Base-by-base conservation (phyloP, 1,284 basidiomycete genomes). In the Trametes sp. region DNA sequence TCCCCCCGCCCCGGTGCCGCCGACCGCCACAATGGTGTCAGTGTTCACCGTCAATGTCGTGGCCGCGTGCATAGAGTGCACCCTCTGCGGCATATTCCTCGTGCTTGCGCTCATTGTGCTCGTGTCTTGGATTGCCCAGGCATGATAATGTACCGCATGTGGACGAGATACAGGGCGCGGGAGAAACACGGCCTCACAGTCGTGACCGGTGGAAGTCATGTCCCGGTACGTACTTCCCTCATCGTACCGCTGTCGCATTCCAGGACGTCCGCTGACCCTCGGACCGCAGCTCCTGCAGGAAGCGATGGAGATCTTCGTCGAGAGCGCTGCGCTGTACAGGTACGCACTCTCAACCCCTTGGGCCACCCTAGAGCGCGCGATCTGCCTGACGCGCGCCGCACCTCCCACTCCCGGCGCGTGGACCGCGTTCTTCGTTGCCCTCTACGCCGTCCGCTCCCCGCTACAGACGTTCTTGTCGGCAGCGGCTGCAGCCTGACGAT, bases 221-320 rank as follows among this genome's bases (percentile, higher is more conserved):
- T 57, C 1, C 21, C 51, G 24, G 56, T 57, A 24, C 21, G 56
- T 33, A 4, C 26, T 35, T 9, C 5, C 6, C n/a, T 16, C 24
- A 5, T 24, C 26, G 9, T 3, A 11, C 31, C 11, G 5, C 31
- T 33, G 16, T 41, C 2, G 14, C 2, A 16, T 7, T 19, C 2
- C 8, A 7, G 19, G 4, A 41, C 38, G 38, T 41, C 38, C 38
- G 38, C 38, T 41, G 16, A 41, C 38, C 16, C 13, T 41, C 38
- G 38, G 38, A 41, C 38, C 19, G 35, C 36, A 16, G 6, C 16
- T 50, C 13, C 35, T 23, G 13, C 36, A 57, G 56, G 56, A 51
- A 28, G 56, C n/a, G n/a, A 46, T 57, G 19, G 48, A 29, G 38
- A 57, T 57, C 36, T 57, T 57, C 28, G 21, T 57, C 26, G 56